Conservation (phyloP, 1,139 yeast species). For the Saccharomycopsis crataegensis region DNA sequence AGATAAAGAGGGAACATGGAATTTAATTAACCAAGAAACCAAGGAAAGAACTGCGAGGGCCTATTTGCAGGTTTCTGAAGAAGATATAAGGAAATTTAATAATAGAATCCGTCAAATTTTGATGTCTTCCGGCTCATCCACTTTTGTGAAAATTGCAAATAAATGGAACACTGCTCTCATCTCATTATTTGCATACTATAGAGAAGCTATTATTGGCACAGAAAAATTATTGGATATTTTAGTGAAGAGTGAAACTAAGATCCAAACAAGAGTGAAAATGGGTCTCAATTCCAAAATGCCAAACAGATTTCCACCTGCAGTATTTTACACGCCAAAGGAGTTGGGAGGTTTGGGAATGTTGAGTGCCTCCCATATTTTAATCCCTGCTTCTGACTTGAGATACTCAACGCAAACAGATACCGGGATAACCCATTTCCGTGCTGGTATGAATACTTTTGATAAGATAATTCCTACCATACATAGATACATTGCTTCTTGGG, state of each 20-base stretch:
- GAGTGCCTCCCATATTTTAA: conserved; percentile 90
- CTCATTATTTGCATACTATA: conserved; percentile 76
- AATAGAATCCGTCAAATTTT: conserved; percentile 82
- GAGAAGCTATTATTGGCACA: conserved; percentile 90
- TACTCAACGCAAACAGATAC: conserved; percentile 95
- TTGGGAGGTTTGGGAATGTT: conserved; percentile 97
- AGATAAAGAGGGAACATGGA: conserved; percentile 85
- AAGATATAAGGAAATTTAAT: conserved; percentile 72
- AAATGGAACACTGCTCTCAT: conserved; percentile 95
- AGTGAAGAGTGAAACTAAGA: conserved; percentile 87
- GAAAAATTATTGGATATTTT: conserved; percentile 69
- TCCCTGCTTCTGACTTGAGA: conserved; percentile 85
- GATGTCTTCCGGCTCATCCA: conserved; percentile 93
- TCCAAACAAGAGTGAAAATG: conserved; percentile 90
- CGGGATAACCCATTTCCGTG: conserved; percentile 89
- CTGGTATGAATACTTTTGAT: conserved; percentile 84
- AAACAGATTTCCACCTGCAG: conserved; percentile 96
- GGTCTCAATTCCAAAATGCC: conserved; percentile 99
- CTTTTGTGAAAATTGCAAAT: conserved; percentile 90
- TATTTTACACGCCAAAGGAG: conserved; percentile 94
- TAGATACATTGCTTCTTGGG: conserved; percentile 94
- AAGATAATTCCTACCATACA: conserved; percentile 88
- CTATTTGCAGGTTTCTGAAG: conserved; percentile 72
- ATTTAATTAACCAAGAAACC: conserved; percentile 58
- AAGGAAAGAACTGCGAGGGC: conserved; percentile 91